phyloP scores from a whole-genome alignment of 1,139 yeast genomes.

The Suhomyces bribrorum region DNA sequence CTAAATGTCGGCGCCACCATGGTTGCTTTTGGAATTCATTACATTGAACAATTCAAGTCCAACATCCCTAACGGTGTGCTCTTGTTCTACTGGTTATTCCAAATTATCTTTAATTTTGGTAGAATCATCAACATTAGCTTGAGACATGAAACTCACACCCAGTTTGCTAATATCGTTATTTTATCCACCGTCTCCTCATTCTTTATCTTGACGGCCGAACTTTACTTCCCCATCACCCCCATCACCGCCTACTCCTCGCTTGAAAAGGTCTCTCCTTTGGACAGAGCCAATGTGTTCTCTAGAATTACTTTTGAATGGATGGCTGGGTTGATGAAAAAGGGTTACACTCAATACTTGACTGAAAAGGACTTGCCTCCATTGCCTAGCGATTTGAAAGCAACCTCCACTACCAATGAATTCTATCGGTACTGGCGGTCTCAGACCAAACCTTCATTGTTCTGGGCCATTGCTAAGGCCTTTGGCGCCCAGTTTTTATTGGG shows the following conservation, averaged over 20 bases:
- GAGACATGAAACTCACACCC: slow-evolving; percentile 42
- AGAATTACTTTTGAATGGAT: slow-evolving; percentile 87
- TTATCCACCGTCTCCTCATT: slow-evolving; percentile 52
- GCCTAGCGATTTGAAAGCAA: slow-evolving; percentile 64
- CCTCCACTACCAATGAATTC: slow-evolving; percentile 50
- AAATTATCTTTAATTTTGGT: slow-evolving; percentile 41
- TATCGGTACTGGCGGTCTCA: slow-evolving; percentile 58
- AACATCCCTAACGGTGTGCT: slow-evolving; percentile 68
- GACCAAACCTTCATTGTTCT: slow-evolving; percentile 60
- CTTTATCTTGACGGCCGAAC: slow-evolving; percentile 56
- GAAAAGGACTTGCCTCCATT: slow-evolving; percentile 81
- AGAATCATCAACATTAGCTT: slow-evolving; percentile 49
- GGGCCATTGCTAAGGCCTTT: slow-evolving; percentile 66
- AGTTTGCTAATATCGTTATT: slow-evolving; percentile 45
- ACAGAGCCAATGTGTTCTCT: slow-evolving; percentile 79
- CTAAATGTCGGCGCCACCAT: slow-evolving; percentile 43
- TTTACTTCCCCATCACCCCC: slow-evolving; percentile 48
- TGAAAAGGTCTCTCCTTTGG: slow-evolving; percentile 59
- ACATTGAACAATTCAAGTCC: slow-evolving; percentile 69
- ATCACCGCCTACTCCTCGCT: slow-evolving; percentile 39
- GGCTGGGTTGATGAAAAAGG: slow-evolving; percentile 85
- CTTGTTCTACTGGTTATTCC: slow-evolving; percentile 75
- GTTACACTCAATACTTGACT: slow-evolving; percentile 70
- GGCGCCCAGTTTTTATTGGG: slow-evolving; percentile 71
- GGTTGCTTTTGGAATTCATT: slow-evolving; percentile 60